A percentile compares a stretch with the other conserved stretches of the same genome.
Conservation (phyloP, 345 rosid species). For the Pistacia integerrima region DNA sequence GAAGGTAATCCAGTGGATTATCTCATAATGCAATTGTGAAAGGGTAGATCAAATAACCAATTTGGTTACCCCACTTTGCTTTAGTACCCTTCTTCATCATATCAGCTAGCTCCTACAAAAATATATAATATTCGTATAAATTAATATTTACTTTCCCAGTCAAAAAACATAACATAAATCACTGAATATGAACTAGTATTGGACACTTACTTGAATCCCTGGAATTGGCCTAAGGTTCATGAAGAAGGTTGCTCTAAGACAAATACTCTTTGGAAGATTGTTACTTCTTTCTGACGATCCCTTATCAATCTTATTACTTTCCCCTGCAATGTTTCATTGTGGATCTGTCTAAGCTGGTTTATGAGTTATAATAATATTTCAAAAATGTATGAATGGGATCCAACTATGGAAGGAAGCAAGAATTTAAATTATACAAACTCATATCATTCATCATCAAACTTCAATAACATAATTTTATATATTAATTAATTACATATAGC, state of each 20-base stretch:
- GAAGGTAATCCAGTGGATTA: conserved; percentile 38
- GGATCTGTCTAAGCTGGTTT: not conserved
- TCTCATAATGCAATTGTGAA: conserved; percentile 31
- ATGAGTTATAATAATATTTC: too few species aligned
- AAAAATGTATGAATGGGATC: too few species aligned
- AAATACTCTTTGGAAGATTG: conserved; percentile 25
- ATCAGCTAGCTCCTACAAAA: conserved; percentile 28
- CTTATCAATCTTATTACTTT: not conserved
- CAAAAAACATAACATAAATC: too few species aligned
- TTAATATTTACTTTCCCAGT: too few species aligned
- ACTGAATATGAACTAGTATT: not conserved
- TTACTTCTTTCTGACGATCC: not conserved
- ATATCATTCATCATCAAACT: not conserved
- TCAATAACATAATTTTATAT: not conserved
- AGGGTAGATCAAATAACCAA: conserved; percentile 39
- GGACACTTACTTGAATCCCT: conserved; percentile 35
- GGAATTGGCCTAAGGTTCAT: conserved; percentile 37
- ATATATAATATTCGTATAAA: too few species aligned
- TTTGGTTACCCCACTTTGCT: conserved; percentile 42
- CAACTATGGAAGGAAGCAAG: too few species aligned
- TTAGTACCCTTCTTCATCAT: conserved; percentile 29
- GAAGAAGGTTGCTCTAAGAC: conserved; percentile 37
- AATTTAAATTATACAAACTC: too few species aligned
- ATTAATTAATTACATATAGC: not conserved
- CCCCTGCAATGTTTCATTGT: not conserved